Conservation (phyloP, 2,329 filamentous ascomycete genomes). For the Ceratocystis papillata region DNA sequence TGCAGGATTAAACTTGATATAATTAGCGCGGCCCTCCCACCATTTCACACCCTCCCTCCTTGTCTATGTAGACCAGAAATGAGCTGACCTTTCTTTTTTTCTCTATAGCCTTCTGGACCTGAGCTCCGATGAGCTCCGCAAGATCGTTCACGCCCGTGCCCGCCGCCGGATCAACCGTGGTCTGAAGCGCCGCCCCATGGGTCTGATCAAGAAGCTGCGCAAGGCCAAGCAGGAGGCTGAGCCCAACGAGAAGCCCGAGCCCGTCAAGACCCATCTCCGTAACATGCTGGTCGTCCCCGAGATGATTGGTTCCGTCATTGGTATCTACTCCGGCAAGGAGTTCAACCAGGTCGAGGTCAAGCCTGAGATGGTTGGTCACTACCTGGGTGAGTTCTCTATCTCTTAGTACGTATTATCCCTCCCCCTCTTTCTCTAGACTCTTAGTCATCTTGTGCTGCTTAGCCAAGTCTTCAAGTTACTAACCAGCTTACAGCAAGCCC, state of each 20-base stretch:
- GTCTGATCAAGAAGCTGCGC: constrained; percentile 99
- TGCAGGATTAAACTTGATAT: background rate
- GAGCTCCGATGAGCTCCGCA: constrained; percentile 93
- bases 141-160: constrained; percentile 98
- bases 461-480: constrained; percentile 32
- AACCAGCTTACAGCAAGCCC: constrained; percentile 65
- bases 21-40: background rate
- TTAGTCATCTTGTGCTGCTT: background rate
- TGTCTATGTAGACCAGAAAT: constrained; percentile 1
- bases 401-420: constrained; percentile 68
- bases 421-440: background rate
- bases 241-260: constrained; percentile 99
- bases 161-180: constrained; percentile 99
- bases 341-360: constrained; percentile 99
- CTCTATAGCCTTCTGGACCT: constrained; percentile 90
- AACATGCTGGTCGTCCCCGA: constrained; percentile 99
- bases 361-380: constrained; percentile 99
- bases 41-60: background rate
- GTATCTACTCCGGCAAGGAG: constrained; percentile 99
- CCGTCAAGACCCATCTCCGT: constrained; percentile 98
- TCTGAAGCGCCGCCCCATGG: constrained; percentile 99
- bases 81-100: background rate
- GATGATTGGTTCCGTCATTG: constrained; percentile 98
- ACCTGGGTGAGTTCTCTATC: constrained; percentile 98
- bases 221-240: constrained; percentile 98